Percentiles rank a stretch among this genome's conserved stretches.
phyloP scores from a whole-genome alignment of 495 filamentous ascomycete genomes.

The Trichoderma erinaceum region DNA sequence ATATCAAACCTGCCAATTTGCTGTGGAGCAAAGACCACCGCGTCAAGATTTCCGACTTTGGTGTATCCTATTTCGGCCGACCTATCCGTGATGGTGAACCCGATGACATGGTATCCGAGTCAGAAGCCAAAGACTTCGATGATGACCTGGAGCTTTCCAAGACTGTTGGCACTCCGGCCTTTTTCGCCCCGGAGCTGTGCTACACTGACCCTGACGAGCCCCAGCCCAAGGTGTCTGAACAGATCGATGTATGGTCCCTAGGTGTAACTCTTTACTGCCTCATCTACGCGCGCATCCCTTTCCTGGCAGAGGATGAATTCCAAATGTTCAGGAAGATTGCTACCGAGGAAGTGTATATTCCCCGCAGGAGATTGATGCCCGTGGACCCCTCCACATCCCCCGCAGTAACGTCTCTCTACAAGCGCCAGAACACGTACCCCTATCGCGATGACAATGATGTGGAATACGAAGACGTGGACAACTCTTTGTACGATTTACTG shows the following conservation, averaged over 20 bases:
- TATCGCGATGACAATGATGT: slow-evolving; percentile 61
- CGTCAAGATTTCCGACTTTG: slow-evolving; percentile 99
- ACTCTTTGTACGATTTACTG: slow-evolving; percentile 74
- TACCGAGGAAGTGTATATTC: slow-evolving; percentile 84
- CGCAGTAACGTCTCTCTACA: slow-evolving; percentile 45
- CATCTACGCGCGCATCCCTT: slow-evolving; percentile 87
- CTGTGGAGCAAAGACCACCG: slow-evolving; percentile 77
- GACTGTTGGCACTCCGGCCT: slow-evolving; percentile 94
- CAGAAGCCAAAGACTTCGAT: slow-evolving; percentile 75
- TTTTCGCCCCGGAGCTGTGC: slow-evolving; percentile 97
- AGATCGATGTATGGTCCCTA: slow-evolving; percentile 95
- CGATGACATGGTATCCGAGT: slow-evolving; percentile 73
- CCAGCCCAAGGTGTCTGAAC: slow-evolving; percentile 50
- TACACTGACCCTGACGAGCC: slow-evolving; percentile 57
- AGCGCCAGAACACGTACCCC: slow-evolving; percentile 42
- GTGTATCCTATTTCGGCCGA: slow-evolving; percentile 90
- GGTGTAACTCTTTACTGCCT: slow-evolving; percentile 95
- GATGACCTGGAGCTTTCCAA: slow-evolving; percentile 93
- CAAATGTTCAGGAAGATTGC: slow-evolving; percentile 85
- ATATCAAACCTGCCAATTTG: slow-evolving; percentile 98
- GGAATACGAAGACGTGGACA: slow-evolving; percentile 78
- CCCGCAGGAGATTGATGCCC: slow-evolving; percentile 68
- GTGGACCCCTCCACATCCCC: slow-evolving; percentile 55
- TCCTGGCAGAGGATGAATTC: slow-evolving; percentile 84
- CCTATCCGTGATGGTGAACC: slow-evolving; percentile 71